A percentile compares a stretch with the other conserved stretches of the same genome.
Conservation (phyloP, 2,329 filamentous ascomycete genomes). For the Epichloe elymi region DNA sequence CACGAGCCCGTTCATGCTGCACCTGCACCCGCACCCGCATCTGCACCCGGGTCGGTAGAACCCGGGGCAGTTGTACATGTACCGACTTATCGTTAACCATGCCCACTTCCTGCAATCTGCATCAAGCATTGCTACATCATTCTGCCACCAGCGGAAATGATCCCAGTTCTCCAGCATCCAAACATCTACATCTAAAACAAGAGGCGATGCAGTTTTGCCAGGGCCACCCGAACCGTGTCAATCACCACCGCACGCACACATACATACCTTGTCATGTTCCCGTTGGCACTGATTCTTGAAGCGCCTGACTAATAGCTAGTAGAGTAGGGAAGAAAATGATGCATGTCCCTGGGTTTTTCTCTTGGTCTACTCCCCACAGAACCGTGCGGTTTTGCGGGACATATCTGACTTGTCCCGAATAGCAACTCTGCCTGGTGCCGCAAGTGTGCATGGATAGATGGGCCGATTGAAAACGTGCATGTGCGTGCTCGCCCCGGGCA, state of each 20-base stretch:
- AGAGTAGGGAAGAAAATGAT: too few relatives aligned
- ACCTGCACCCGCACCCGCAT: neutral
- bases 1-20: neutral
- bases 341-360: too few relatives aligned
- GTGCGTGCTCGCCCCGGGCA: neutral
- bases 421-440: neutral
- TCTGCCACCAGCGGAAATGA: neutral
- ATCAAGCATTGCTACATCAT: neutral
- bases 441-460: neutral
- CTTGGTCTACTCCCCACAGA: too few relatives aligned
- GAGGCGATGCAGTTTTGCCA: too few relatives aligned
- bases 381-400: neutral
- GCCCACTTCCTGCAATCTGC: neutral
- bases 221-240: too few relatives aligned
- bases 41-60: neutral
- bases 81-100: neutral
- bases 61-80: neutral
- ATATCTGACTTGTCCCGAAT: neutral
- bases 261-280: too few relatives aligned
- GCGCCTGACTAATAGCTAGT: too few relatives aligned
- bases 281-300: too few relatives aligned
- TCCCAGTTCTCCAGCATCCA: neutral
- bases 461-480: neutral
- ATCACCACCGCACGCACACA: too few relatives aligned
- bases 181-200: neutral